phyloP scores from a whole-genome alignment of 1,139 yeast species.

The Suhomyces chickasaworum region DNA sequence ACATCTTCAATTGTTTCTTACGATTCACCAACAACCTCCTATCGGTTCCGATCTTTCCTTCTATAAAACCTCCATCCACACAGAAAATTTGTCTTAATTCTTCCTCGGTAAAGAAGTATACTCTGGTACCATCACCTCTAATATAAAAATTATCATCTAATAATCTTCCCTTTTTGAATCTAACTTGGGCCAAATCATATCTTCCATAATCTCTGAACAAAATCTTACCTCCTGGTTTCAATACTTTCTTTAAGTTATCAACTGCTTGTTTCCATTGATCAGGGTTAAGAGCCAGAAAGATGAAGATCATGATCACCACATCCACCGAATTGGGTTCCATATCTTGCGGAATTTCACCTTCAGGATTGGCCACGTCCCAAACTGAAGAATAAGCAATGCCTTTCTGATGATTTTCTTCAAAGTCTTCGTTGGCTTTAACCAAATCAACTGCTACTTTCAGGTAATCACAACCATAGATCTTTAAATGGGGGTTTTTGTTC shows the following conservation, averaged over 20 bases:
- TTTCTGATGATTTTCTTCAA: conserved; percentile 45
- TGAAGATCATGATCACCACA: conserved; percentile 89
- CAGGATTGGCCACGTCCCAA: conserved; percentile 90
- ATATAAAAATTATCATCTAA: conserved; percentile 92
- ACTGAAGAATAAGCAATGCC: conserved; percentile 81
- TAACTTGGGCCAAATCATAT: conserved; percentile 91
- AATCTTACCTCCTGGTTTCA: conserved; percentile 92
- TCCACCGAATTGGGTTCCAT: conserved; percentile 83
- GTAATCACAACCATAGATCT: conserved; percentile 85
- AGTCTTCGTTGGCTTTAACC: conserved; percentile 65
- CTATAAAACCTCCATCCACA: conserved; percentile 56
- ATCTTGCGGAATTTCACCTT: conserved; percentile 77
- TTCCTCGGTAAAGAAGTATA: conserved; percentile 93
- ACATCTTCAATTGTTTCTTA: conserved; percentile 91
- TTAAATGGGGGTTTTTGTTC: conserved; percentile 76
- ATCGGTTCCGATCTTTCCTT: conserved; percentile 82
- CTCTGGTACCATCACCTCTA: conserved; percentile 97
- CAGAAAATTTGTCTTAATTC: conserved; percentile 80
- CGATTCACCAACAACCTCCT: conserved; percentile 88
- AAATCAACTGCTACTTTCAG: conserved; percentile 88
- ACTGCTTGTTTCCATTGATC: conserved; percentile 87
- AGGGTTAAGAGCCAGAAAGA: conserved; percentile 90
- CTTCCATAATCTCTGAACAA: conserved; percentile 94
- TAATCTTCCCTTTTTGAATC: conserved; percentile 86
- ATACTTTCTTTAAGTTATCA: conserved; percentile 61